Evolutionary conservation across 192 early-diverging fungal species (phyloP).

Genomic region (Podila verticillata): DNA sequence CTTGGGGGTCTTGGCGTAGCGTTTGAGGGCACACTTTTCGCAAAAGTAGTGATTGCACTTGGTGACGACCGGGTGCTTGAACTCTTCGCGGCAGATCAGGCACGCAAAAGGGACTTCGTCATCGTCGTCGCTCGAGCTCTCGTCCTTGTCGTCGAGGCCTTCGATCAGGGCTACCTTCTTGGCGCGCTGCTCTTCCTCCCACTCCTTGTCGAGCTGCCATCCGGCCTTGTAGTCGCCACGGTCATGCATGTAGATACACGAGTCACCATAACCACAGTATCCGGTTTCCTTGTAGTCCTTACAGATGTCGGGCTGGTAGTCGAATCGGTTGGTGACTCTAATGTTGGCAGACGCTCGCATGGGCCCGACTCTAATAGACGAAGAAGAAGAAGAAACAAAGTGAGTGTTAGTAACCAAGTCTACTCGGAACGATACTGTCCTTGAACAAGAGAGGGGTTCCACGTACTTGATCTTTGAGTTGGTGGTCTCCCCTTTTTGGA

Average conservation of each 20-base stretch:
- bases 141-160: constrained; percentile 55
- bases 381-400: neutral
- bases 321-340: constrained; percentile 85
- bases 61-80: constrained; percentile 90
- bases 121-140: constrained; percentile 62
- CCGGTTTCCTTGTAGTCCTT: constrained; percentile 99
- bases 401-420: neutral
- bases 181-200: constrained; percentile 87
- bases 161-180: constrained; percentile 64
- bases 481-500: constrained; percentile 67
- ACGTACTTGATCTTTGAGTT: constrained; percentile 62
- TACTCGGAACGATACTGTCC: too few species aligned
- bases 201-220: constrained; percentile 98
- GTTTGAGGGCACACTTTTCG: constrained; percentile 89
- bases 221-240: constrained; percentile 96
- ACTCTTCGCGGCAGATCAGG: constrained; percentile 90
- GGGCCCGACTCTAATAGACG: constrained; percentile 73
- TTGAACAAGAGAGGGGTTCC: too few species aligned
- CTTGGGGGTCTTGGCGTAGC: constrained; percentile 84
- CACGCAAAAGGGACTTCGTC: constrained; percentile 97
- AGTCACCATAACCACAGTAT: constrained; percentile 98
- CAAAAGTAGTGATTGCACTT: constrained; percentile 98
- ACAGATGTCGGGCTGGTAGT: constrained; percentile 98
- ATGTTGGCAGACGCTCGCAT: constrained; percentile 76
- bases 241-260: constrained; percentile 98